Conservation (phyloP, 495 filamentous ascomycete genomes). For the Trichocladium uniseriatum region DNA sequence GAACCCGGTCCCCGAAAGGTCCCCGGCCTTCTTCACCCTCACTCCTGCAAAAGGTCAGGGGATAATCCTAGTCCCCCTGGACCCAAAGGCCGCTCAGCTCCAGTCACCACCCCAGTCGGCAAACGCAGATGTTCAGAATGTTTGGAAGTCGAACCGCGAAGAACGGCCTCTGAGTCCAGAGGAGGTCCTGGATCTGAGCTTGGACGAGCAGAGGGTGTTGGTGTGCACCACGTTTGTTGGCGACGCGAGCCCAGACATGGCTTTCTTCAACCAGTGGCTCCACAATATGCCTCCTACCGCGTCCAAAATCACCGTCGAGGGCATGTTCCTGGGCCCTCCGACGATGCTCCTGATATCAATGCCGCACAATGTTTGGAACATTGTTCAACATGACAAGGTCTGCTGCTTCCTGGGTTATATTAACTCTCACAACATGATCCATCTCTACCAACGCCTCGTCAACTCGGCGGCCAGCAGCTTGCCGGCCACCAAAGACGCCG, state of each 20-base stretch:
- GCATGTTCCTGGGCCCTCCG: conserved; percentile 49
- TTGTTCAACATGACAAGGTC: conserved; percentile 48
- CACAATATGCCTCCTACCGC: conserved; percentile 38
- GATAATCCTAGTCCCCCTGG: conserved; percentile 37
- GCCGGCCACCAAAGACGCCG: conserved; percentile 36
- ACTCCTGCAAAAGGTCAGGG: conserved; percentile 40
- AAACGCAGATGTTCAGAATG: conserved; percentile 27
- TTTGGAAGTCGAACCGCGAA: conserved; percentile 25
- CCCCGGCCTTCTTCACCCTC: conserved; percentile 41
- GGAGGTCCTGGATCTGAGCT: conserved; percentile 38
- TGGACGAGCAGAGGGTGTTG: conserved; percentile 44
- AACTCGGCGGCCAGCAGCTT: conserved; percentile 29
- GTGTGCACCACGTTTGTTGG: conserved; percentile 50
- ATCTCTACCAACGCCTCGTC: conserved; percentile 45
- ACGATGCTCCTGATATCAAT: conserved; percentile 50
- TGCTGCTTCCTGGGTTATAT: conserved; percentile 49
- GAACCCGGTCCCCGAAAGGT: conserved; percentile 27
- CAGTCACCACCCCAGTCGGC: conserved; percentile 33
- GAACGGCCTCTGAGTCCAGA: conserved; percentile 31
- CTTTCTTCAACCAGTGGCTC: conserved; percentile 49
- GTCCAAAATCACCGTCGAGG: conserved; percentile 46
- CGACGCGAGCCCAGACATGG: conserved; percentile 48
- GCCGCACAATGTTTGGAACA: conserved; percentile 46
- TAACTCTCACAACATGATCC: conserved; percentile 49
- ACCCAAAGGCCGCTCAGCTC: conserved; percentile 26